Conservation (phyloP, 148 eudicot species). For the Heliamphora exappendiculata region DNA sequence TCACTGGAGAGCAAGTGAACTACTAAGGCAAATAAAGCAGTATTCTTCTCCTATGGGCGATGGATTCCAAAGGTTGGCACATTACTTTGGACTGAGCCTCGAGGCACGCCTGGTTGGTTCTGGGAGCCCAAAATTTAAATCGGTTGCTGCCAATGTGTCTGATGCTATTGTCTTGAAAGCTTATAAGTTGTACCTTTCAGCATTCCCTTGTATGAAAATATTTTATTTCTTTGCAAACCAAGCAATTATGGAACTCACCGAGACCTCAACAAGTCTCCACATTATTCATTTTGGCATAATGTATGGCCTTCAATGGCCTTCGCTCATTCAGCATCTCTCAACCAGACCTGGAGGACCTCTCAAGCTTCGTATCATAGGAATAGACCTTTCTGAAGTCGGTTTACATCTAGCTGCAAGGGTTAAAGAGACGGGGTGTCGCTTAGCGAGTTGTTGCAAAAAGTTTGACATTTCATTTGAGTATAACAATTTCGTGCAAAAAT, state of each 20-base stretch:
- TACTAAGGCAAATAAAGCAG: background rate
- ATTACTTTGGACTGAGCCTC: too few species aligned
- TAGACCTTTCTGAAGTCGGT: background rate
- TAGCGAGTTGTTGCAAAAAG: constrained; percentile 1
- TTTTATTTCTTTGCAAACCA: background rate
- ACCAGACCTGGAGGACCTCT: constrained; percentile 1
- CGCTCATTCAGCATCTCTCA: constrained; percentile 11
- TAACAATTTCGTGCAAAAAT: background rate
- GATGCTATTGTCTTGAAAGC: background rate
- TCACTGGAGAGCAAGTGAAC: background rate
- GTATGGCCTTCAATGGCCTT: constrained; percentile 1
- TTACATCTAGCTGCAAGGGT: background rate
- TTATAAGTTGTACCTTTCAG: background rate
- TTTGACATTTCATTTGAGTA: constrained; percentile 1
- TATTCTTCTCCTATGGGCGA: background rate
- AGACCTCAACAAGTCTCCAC: background rate
- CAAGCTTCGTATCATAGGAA: constrained; percentile 10
- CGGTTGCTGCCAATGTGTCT: background rate
- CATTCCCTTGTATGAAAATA: background rate
- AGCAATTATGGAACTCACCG: background rate
- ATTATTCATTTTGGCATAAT: background rate
- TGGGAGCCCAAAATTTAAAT: background rate
- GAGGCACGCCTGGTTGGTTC: background rate
- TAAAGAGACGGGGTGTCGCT: background rate
- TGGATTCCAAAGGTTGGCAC: background rate